Base-by-base conservation (phyloP, 2,329 filamentous ascomycete genomes). In the Parastagonospora nodorum region DNA sequence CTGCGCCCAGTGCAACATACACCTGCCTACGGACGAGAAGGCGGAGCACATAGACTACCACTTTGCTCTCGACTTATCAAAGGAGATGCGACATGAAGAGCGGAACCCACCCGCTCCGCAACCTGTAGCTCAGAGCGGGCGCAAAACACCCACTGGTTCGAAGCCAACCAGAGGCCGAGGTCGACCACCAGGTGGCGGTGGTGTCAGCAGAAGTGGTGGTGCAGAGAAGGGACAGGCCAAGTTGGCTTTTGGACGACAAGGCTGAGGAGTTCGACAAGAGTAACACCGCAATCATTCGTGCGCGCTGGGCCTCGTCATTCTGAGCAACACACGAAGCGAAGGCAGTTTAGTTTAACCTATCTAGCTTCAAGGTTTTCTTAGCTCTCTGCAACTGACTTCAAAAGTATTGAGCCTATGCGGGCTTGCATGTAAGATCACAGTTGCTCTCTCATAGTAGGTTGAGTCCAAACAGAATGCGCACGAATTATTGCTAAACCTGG, bases 11-110 rank as follows among this genome's bases (percentile, higher is more conserved):
- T 96, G 92, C 72, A 80, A 82, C 51, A 80, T 82, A 63, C 68
- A 71, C n/a, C 77, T 94, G 30, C 78, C 80, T 10, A 77, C 80
- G 33, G 68, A 77, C 24, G 83, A 87, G 48, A 81, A 82, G 61
- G 82, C 86, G 58, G 92, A 89, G 74, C 94, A 99, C 72, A 80
- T 88, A 46, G 94, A 99, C 72, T 97, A 92, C 88, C 94, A 99
- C 75, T 88, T 96, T 75, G 94, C 94, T 39, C 90, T 89, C 75
- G 89, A 93, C 62, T 80, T 99, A 28, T 87, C 92, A 58, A 82
- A 86, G 50, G 80, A 88, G 59, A 69, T 76, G 55, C 61, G 67
- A 5, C 61, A 68, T 7, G 63, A 71, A 42, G 67, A 71, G 7
- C 61, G 64, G 9, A 65, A 51, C 11, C 36, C 52, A 5, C 31